Evolutionary conservation across 306 rosid genomes (phyloP), one percentile per base, ranked within the genome.

Genomic region (Trifolium repens): DNA sequence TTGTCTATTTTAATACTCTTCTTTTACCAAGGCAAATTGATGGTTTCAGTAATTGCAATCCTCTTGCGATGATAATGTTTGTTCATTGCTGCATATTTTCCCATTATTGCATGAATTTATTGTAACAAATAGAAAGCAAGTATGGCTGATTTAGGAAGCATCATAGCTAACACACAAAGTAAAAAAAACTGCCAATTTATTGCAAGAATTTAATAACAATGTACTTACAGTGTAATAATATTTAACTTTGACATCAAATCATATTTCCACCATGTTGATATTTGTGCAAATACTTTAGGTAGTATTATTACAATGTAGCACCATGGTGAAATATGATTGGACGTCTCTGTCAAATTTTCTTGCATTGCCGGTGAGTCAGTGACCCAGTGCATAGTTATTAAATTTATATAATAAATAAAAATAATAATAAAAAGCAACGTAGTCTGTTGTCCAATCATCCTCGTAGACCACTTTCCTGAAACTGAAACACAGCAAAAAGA

Each of bases 11-110:
- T 46, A 52, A 49, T 17, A 62, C 32, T 55, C 8, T n/a, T 17
- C 43, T 53, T 75, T 62, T 42, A 43, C 52, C 55, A 15, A 69
- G 43, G 52, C 55, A 61, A 54, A 61, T 10, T 13, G 43, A 61
- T 37, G 66, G 71, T 42, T 68, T 59, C 58, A 27, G 67, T 80
- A 35, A 74, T 75, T 12, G 14, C 26, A 16, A 67, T 16, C 26
- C 59, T 40, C 42, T 22, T 68, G 15, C 13, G 30, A 54, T 59
- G 19, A 13, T 59, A 59, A 59, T 59, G 40, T 59, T 30, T 70
- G 44, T 76, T 71, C 72, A 55, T 43, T 50, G 32, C 53, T 16
- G 39, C 59, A 16, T 15, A 16, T 17, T 62, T 62, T 64, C 19
- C 66, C 71, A 46, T 61, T 58, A 47, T 61, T 46, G 71, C 75